Conservation (phyloP, 306 rosid genomes). For the Heteromeles arbutifolia region DNA sequence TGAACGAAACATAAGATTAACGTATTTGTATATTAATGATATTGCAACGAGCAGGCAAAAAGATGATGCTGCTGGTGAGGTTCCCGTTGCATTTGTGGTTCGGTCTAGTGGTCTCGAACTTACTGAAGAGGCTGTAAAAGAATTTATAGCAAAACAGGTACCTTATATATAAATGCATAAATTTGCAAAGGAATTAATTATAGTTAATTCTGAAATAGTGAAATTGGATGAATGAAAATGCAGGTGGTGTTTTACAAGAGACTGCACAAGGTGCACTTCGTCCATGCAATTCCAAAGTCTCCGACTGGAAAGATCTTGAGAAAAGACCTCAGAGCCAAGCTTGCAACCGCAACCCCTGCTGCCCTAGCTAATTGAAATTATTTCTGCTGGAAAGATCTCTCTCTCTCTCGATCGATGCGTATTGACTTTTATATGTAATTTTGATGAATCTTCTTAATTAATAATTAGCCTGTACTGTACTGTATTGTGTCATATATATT, state of each 20-base stretch:
- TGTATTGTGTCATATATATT: no score
- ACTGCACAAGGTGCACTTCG: slow-evolving; percentile 61
- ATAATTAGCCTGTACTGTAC: background rate
- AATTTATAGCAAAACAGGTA: slow-evolving; percentile 74
- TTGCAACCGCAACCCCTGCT: slow-evolving; percentile 20
- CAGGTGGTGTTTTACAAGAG: slow-evolving; percentile 91
- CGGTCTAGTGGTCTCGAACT: slow-evolving; percentile 49
- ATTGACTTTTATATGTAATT: background rate
- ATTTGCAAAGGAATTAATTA: background rate
- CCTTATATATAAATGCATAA: no score
- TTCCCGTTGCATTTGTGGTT: slow-evolving; percentile 88
- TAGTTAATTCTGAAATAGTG: background rate
- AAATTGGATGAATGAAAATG: background rate
- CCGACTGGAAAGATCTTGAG: slow-evolving; percentile 82
- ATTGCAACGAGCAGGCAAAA: slow-evolving; percentile 44
- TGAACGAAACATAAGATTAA: background rate
- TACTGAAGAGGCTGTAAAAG: slow-evolving; percentile 63
- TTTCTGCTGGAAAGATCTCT: no score
- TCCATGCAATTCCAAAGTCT: slow-evolving; percentile 78
- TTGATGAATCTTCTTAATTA: background rate
- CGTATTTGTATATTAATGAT: background rate
- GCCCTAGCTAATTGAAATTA: background rate
- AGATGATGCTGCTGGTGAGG: slow-evolving; percentile 79
- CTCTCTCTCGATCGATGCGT: background rate
- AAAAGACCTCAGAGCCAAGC: slow-evolving; percentile 76